These are phyloP conservation scores for Staphylotrichum longicolle DNA, from an alignment of 495 filamentous ascomycete genomes.

Conservation along the genomic window DNA sequence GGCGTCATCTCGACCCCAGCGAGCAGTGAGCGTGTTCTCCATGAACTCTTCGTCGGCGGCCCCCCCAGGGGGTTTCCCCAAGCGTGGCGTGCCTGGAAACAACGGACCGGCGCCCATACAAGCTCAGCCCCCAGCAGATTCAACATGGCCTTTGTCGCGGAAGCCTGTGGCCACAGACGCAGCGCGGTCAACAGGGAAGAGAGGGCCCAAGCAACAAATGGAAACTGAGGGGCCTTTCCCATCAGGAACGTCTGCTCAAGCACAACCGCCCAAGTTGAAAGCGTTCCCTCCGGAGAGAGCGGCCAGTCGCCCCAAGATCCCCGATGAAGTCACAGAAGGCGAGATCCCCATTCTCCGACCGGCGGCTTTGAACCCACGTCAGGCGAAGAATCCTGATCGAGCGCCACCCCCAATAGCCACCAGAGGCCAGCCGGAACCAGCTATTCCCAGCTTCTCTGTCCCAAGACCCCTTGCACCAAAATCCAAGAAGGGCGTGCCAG, in stretches of 20 bases:
- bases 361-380: not conserved
- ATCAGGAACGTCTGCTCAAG: not conserved
- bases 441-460: conserved; percentile 13
- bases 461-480: not conserved
- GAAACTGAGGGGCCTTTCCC: not conserved
- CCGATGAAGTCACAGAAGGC: not conserved
- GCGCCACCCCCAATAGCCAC: not conserved
- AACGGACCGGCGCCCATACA: not conserved
- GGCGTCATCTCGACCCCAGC: not conserved
- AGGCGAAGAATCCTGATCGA: not conserved
- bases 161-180: not conserved
- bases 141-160: conserved; percentile 12
- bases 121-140: not conserved
- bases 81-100: not conserved
- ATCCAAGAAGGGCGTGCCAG: not conserved
- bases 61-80: not conserved
- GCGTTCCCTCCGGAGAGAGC: not conserved
- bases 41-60: conserved; percentile 4
- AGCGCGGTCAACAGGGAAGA: not conserved
- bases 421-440: conserved; percentile 1
- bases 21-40: not conserved
- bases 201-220: not conserved
- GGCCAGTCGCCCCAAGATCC: not conserved
- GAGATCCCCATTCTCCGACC: not conserved
- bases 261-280: not conserved